These are phyloP conservation scores for Fusarium setosum DNA, from an alignment of 2,329 filamentous ascomycete species.

Conservation along the genomic window DNA sequence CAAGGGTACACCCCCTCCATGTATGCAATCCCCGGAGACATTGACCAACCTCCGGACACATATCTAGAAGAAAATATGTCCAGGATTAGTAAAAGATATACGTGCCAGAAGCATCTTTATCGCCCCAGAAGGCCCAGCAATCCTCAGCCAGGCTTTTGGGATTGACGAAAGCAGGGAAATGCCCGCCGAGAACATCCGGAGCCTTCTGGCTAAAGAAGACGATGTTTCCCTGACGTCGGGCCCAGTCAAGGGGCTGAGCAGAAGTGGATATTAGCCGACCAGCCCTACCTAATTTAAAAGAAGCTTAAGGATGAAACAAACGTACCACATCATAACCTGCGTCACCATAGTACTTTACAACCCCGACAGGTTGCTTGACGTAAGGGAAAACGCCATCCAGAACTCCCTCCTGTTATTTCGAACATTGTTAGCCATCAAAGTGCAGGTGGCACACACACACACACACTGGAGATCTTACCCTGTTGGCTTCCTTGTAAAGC, in stretches of 20 bases:
- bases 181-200: not conserved
- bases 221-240: conserved; percentile 2
- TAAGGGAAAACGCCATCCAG: not conserved
- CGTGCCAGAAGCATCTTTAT: not conserved
- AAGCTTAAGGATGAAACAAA: not conserved
- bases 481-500: conserved; percentile 5
- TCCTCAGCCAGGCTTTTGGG: not conserved
- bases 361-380: not conserved
- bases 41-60: no score
- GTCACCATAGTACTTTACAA: not conserved
- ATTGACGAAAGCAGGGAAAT: conserved; percentile 6
- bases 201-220: not conserved
- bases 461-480: not conserved
- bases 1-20: no score
- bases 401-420: not conserved
- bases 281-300: not conserved
- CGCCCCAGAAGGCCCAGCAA: conserved; percentile 7
- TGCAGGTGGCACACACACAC: not conserved
- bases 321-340: not conserved
- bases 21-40: no score
- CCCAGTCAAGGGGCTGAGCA: not conserved
- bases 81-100: not conserved
- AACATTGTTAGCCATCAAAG: not conserved
- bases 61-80: no score
- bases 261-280: not conserved